phyloP scores from a whole-genome alignment of 2,329 filamentous ascomycete genomes.

The Orbilia javanica region DNA sequence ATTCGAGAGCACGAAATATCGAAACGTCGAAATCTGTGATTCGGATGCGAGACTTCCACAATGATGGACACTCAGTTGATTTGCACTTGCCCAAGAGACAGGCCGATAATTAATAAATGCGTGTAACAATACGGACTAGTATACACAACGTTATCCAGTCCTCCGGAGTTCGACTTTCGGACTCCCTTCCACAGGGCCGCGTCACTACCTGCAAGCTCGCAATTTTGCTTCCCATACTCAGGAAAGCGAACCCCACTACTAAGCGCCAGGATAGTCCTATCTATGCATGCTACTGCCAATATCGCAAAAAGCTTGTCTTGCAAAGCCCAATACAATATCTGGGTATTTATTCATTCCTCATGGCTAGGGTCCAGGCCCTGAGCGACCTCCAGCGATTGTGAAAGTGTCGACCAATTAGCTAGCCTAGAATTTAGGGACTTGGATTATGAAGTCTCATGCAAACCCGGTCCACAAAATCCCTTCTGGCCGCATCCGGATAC shows the following conservation, averaged over 20 bases:
- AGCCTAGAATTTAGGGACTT: not conserved
- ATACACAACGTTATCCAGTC: not conserved
- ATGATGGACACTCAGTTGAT: too few relatives aligned
- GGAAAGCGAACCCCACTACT: too few relatives aligned
- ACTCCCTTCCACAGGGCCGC: not conserved
- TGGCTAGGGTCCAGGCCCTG: not conserved
- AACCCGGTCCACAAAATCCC: not conserved
- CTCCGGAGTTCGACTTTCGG: not conserved
- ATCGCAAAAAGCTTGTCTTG: slow-evolving; percentile 6
- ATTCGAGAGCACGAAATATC: too few relatives aligned
- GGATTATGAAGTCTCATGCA: slow-evolving; percentile 6
- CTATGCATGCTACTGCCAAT: not conserved
- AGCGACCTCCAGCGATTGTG: too few relatives aligned
- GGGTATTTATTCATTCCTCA: not conserved
- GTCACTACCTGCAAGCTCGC: slow-evolving; percentile 15
- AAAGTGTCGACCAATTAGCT: not conserved
- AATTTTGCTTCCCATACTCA: not conserved
- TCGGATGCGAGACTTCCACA: too few relatives aligned
- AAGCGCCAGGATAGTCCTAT: too few relatives aligned
- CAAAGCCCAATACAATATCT: not conserved
- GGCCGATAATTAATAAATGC: not conserved
- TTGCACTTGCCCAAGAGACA: not conserved
- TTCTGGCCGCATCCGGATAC: slow-evolving; percentile 1
- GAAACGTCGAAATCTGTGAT: too few relatives aligned
- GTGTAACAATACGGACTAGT: too few relatives aligned